phyloP scores from a whole-genome alignment of 805 yeast species.

The Candida hungchunana region DNA sequence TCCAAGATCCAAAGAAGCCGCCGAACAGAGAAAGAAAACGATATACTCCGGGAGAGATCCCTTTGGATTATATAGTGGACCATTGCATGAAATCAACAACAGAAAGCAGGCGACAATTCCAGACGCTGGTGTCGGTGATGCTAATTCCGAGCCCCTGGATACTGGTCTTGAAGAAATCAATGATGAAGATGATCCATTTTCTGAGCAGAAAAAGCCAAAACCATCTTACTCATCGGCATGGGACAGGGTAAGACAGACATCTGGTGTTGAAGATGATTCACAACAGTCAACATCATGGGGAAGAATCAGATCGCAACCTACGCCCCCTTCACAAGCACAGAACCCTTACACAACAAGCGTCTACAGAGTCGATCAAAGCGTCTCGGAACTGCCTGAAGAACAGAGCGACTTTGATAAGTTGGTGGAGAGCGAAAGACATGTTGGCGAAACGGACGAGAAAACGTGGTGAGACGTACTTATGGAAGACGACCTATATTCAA shows the following conservation, averaged over 20 bases:
- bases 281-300: conserved; percentile 24
- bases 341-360: conserved; percentile 16
- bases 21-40: conserved; percentile 20
- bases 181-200: conserved; percentile 25
- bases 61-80: conserved; percentile 34
- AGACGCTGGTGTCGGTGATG: conserved; percentile 8
- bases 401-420: conserved; percentile 24
- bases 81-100: conserved; percentile 23
- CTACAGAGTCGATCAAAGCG: conserved; percentile 5
- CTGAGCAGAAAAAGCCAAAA: conserved; percentile 7
- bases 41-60: conserved; percentile 36
- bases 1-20: conserved; percentile 41
- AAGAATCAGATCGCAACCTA: conserved; percentile 22
- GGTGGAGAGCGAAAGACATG: conserved; percentile 24
- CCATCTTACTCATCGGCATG: conserved; percentile 30
- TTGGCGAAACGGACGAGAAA: conserved; percentile 16
- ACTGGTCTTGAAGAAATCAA: background rate
- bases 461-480: conserved; percentile 14
- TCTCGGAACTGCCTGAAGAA: conserved; percentile 1
- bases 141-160: background rate
- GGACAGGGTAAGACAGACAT: conserved; percentile 33
- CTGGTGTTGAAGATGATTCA: conserved; percentile 12
- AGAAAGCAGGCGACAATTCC: conserved; percentile 7
- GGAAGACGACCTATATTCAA: background rate
- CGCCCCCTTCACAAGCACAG: conserved; percentile 1